Conservation (phyloP, 176 grass and related monocot species). For the Cenchrus fungigraminus region DNA sequence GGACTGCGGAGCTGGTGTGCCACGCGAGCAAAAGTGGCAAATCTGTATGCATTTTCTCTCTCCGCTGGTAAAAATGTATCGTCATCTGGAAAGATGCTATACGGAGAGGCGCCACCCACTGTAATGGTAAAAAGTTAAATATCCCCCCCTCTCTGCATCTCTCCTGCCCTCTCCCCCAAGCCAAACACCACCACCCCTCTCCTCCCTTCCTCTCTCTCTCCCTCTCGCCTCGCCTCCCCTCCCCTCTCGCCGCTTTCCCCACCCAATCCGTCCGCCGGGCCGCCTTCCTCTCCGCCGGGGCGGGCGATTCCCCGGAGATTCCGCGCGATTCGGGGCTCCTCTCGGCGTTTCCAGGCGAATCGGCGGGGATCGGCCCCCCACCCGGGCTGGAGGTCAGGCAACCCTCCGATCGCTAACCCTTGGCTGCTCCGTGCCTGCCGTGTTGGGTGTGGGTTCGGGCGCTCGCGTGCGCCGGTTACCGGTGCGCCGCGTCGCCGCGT, state of each 20-base stretch:
- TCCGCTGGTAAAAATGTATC: too few relatives aligned
- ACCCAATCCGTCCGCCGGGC: slow-evolving; percentile 20
- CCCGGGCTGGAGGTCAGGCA: slow-evolving; percentile 30
- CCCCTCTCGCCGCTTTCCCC: slow-evolving; percentile 33
- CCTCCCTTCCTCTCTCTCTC: too few relatives aligned
- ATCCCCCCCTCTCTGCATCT: neutral
- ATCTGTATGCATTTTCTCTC: too few relatives aligned
- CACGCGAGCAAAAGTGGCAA: too few relatives aligned
- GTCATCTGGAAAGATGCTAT: too few relatives aligned
- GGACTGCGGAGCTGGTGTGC: too few relatives aligned
- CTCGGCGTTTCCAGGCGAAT: slow-evolving; percentile 18
- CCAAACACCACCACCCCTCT: slow-evolving; percentile 25
- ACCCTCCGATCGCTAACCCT: slow-evolving; percentile 24
- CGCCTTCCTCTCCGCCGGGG: neutral
- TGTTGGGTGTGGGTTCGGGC: neutral
- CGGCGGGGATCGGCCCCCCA: slow-evolving; percentile 41
- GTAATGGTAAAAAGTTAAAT: too few relatives aligned
- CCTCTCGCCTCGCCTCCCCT: neutral
- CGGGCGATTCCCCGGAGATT: slow-evolving; percentile 21
- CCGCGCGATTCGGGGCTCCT: slow-evolving; percentile 16
- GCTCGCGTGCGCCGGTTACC: neutral
- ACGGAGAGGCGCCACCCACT: too few relatives aligned
- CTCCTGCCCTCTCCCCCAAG: slow-evolving; percentile 18
- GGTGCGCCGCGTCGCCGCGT: neutral
- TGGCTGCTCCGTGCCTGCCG: neutral